Base-by-base conservation (phyloP, 768 basidiomycete genomes). In the Leccinum pellstonianum region DNA sequence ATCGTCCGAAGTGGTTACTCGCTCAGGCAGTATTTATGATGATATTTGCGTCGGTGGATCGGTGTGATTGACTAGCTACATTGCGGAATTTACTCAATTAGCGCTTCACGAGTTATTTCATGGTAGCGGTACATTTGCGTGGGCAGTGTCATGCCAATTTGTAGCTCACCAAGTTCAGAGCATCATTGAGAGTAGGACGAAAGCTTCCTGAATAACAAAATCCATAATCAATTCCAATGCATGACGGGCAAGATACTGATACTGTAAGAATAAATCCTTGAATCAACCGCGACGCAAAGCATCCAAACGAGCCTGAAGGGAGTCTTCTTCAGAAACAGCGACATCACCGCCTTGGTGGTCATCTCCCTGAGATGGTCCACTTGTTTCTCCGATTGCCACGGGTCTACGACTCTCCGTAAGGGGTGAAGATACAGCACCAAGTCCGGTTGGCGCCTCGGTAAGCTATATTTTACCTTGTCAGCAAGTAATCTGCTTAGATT, bases 241-340 rank as follows among this genome's bases (percentile, higher is more conserved):
- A 41, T 21, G 47, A 53, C n/a, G 61, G 54, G 55, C 53, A 64
- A 55, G 52, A 53, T 53, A 50, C 31, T 52, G 52, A 53, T 53
- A 50, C 31, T 52, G 29, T 52, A 52, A 52, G 50, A 17, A 27
- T 14, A 47, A 46, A 21, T 43, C 29, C 11, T 19, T 12, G 54
- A 38, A 41, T 79, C 72, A 91, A 37, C 88, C 84, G 68, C 87
- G 81, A 62, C 93, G 83, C 55, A 98, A 79, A 37, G 95, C 93
- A 76, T 98, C 95, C 64, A 99, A 73, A 62, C 97, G 81, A 17
- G 95, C 93, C 76, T 98, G 97, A 55, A 99, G 80, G 41, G 91
- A 92, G 72, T 97, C 95, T 75, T 98, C 91, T 64, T 95, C 96
- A 1, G 87, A 81, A 63, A 77, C 69, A 37, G 75, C 78, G 35